Conservation (phyloP, 495 filamentous ascomycete species). For the Opeltia flavorubescens region DNA sequence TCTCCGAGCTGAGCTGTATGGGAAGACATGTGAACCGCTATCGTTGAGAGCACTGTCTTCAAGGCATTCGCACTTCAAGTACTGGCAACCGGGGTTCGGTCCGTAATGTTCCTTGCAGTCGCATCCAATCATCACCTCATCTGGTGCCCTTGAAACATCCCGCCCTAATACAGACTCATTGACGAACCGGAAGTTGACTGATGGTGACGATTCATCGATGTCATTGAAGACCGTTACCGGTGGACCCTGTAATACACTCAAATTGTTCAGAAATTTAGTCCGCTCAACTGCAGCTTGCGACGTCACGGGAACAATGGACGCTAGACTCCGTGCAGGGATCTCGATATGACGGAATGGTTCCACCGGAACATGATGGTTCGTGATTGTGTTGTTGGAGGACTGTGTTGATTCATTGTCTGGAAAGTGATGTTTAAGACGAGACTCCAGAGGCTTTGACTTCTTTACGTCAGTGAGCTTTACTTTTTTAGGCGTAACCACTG, state of each 20-base stretch:
- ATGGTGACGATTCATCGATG: constrained; percentile 11
- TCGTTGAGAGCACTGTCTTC: constrained; percentile 19
- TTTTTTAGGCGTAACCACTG: too few species aligned
- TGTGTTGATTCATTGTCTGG: too few species aligned
- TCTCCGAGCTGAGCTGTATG: constrained; percentile 19
- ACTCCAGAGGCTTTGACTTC: too few species aligned
- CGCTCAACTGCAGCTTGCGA: background rate
- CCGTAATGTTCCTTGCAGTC: constrained; percentile 22
- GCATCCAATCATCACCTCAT: constrained; percentile 31
- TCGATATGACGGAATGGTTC: too few species aligned
- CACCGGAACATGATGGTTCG: too few species aligned
- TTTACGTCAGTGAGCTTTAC: too few species aligned
- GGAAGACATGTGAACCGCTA: constrained; percentile 20
- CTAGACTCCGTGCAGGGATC: background rate
- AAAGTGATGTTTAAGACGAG: too few species aligned
- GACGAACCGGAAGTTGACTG: constrained; percentile 28
- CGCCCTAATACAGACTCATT: constrained; percentile 25
- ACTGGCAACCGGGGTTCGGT: constrained; percentile 21
- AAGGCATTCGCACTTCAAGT: constrained; percentile 23
- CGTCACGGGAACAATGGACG: background rate
- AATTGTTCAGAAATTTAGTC: constrained; percentile 4
- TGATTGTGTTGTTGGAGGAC: too few species aligned
- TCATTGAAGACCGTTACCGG: constrained; percentile 7
- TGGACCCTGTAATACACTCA: background rate
- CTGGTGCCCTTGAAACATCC: constrained; percentile 19